Percentiles rank a stretch among this genome's conserved stretches.
phyloP scores from a whole-genome alignment of 2,329 filamentous ascomycete genomes.

The Diaporthe eres region DNA sequence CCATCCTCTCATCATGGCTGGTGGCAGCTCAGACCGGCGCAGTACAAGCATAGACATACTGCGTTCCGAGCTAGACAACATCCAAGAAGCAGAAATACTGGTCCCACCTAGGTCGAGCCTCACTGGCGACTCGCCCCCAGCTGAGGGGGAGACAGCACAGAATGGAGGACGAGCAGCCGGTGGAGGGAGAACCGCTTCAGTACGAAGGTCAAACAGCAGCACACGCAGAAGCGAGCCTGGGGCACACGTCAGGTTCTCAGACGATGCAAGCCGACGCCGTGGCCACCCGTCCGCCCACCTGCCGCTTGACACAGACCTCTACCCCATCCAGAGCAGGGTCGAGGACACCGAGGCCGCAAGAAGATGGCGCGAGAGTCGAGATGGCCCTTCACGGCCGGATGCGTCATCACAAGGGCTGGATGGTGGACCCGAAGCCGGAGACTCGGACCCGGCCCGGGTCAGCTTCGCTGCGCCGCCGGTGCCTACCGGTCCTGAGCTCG shows the following conservation, averaged over 20 bases:
- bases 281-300: constrained; percentile 38
- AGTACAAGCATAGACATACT: constrained; percentile 43
- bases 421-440: neutral
- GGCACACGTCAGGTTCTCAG: constrained; percentile 34
- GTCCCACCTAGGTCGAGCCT: constrained; percentile 23
- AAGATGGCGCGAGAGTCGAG: constrained; percentile 39
- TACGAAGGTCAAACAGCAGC: constrained; percentile 26
- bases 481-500: constrained; percentile 45
- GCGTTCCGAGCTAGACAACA: constrained; percentile 47
- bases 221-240: constrained; percentile 36
- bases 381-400: neutral
- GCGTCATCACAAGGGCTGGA: neutral
- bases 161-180: constrained; percentile 32
- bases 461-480: constrained; percentile 40
- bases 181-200: neutral
- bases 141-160: constrained; percentile 2
- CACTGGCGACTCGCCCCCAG: neutral
- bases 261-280: constrained; percentile 19
- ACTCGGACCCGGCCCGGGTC: constrained; percentile 9
- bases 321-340: constrained; percentile 51
- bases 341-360: constrained; percentile 42
- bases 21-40: constrained; percentile 39
- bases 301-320: constrained; percentile 46
- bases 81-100: constrained; percentile 44
- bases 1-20: constrained; percentile 44